Conservation (phyloP, 257 asterid genomes). For the Solanum dulcamara region DNA sequence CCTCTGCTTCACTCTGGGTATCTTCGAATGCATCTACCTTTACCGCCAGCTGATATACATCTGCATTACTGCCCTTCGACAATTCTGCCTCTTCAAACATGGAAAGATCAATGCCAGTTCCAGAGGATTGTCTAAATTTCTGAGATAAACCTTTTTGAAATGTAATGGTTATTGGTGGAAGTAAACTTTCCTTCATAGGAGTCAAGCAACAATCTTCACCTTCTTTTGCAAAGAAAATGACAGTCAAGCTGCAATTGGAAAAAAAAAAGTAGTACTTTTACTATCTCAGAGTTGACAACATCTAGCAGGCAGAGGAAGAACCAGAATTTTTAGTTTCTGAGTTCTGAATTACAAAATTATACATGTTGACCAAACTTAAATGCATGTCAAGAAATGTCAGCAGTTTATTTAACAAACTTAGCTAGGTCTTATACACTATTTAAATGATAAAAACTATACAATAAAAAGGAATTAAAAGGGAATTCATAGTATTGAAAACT, state of each 20-base stretch:
- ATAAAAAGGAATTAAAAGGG: neutral
- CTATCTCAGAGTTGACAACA: neutral
- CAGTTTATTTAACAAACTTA: neutral
- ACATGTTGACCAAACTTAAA: neutral
- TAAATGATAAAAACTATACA: neutral
- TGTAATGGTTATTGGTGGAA: conserved; percentile 55
- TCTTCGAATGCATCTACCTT: conserved; percentile 60
- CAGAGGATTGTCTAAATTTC: conserved; percentile 74
- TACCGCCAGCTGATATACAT: conserved; percentile 68
- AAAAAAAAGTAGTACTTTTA: neutral
- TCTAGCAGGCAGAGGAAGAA: neutral
- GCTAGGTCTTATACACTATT: neutral
- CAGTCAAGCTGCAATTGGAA: conserved; percentile 53
- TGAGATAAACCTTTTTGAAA: conserved; percentile 79
- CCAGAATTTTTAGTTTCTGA: neutral
- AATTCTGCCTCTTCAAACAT: conserved; percentile 48
- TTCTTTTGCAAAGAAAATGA: conserved; percentile 86
- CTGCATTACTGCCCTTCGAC: conserved; percentile 43
- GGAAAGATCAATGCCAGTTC: conserved; percentile 77
- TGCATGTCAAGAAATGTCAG: neutral
- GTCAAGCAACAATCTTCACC: conserved; percentile 73
- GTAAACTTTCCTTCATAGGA: conserved; percentile 47
- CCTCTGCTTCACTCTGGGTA: conserved; percentile 11
- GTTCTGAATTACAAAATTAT: neutral
- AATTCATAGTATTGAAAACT: neutral